Conservation (phyloP, 169 alveolate species). For the Theileria equi region DNA sequence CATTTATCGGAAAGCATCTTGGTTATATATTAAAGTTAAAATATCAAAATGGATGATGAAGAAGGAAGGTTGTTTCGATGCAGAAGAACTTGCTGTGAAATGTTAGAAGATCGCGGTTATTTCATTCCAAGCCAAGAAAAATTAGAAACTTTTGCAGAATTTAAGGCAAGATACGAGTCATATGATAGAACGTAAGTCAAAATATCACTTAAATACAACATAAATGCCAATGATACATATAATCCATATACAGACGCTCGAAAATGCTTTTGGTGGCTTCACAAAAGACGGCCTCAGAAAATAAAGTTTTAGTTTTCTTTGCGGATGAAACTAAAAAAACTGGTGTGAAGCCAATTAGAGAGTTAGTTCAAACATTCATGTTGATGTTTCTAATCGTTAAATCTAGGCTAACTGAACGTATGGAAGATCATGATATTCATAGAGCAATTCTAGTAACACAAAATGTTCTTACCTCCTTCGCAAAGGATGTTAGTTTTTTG, state of each 20-base stretch:
- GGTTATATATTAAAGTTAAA: not conserved
- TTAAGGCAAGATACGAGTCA: conserved; percentile 78
- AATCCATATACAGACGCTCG: conserved; percentile 75
- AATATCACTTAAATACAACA: not conserved
- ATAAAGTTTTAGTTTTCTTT: conserved; percentile 83
- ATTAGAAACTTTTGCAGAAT: conserved; percentile 79
- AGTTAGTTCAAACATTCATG: conserved; percentile 64
- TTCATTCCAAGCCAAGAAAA: conserved; percentile 80
- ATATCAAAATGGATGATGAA: conserved; percentile 83
- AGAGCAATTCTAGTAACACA: conserved; percentile 90
- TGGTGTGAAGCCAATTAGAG: conserved; percentile 91
- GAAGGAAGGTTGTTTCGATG: conserved; percentile 83
- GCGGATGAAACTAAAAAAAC: conserved; percentile 89
- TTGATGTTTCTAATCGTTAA: not conserved
- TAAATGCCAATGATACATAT: no score
- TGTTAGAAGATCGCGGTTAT: conserved; percentile 90
- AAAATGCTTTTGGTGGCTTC: conserved; percentile 82
- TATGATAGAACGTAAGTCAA: conserved; percentile 67
- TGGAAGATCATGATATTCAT: conserved; percentile 88
- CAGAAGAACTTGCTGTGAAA: conserved; percentile 86
- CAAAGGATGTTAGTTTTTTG: conserved; percentile 76
- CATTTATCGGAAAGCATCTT: not conserved
- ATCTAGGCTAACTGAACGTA: conserved; percentile 83
- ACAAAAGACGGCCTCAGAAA: conserved; percentile 77
- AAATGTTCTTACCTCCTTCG: conserved; percentile 88